Base-by-base conservation (phyloP, 2,329 filamentous ascomycete species). In the Bipolaris sorokiniana region DNA sequence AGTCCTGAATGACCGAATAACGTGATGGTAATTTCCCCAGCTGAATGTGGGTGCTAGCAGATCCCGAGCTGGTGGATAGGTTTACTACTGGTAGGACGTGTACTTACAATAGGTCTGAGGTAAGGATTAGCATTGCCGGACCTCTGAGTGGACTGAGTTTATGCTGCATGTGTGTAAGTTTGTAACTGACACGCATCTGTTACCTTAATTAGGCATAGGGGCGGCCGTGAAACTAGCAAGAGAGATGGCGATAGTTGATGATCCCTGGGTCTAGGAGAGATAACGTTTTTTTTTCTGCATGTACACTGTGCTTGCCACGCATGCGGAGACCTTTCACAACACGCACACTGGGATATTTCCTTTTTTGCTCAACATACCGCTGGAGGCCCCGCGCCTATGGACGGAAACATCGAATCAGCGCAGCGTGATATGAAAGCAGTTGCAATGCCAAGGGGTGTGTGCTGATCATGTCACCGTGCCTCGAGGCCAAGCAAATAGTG, bases 91-190 rank as follows among this genome's bases (percentile, higher is more conserved):
- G 15, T 36, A 40, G 44, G 44, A 31, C 28, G 28, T 31, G 28
- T 31, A 31, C 28, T 13, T 51, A 51, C 31, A 33, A 37, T 48
- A 45, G 9, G 51, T 38, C 37, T 44, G 42, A 55, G 53, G 37
- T 51, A 58, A 49, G 45, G 54, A 56, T 63, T 54, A 61, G 51
- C 54, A 40, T 31, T 48, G 61, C 56, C 61, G 56, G 62, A 63
- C 37, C 54, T 51, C 51, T 49, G 33, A 50, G 55, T 52, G 55
- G 51, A 48, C 47, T 46, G 22, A 34, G 37, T 36, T 49, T 41
- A 38, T 38, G 41, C 40, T 50, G 46, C 49, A 46, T 49, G 28
- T 31, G 28, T 31, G 28, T 31, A 31, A 31, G 10, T 13, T 11
- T 31, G 31, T 50, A 49, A 34, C 33, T 53, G n/a, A 50, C 33